Evolutionary conservation across 768 basidiomycete species (phyloP).

Genomic region (Mycena maculata): DNA sequence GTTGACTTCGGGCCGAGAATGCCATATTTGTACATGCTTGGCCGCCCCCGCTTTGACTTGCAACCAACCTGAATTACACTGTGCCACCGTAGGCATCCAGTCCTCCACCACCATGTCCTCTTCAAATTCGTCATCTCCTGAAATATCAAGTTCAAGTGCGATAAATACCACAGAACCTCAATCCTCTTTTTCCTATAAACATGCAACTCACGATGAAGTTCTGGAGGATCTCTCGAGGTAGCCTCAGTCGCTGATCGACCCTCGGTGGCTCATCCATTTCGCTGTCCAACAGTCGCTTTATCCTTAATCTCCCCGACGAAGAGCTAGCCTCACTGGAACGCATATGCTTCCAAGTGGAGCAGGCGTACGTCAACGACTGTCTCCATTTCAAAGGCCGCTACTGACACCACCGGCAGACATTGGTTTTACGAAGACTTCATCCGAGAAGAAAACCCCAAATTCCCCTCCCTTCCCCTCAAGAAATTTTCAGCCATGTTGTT

Average conservation of each 20-base stretch:
- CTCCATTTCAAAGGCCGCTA: slow-evolving; percentile 27
- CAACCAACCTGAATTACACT: slow-evolving; percentile 18
- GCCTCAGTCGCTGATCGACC: slow-evolving; percentile 20
- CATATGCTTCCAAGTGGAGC: slow-evolving; percentile 98
- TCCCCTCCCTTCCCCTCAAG: slow-evolving; percentile 90
- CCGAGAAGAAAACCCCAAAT: slow-evolving; percentile 87
- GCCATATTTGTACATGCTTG: slow-evolving; percentile 41
- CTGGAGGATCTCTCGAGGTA: slow-evolving; percentile 93
- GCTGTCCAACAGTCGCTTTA: slow-evolving; percentile 77
- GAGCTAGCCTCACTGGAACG: slow-evolving; percentile 93
- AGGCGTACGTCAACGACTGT: slow-evolving; percentile 86
- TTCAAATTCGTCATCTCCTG: slow-evolving; percentile 83
- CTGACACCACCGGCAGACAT: slow-evolving; percentile 66
- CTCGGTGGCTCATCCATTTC: slow-evolving; percentile 28
- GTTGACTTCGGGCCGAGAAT: slow-evolving; percentile 15
- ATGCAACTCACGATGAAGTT: slow-evolving; percentile 85
- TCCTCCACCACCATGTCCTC: slow-evolving; percentile 71
- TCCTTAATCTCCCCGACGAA: slow-evolving; percentile 94
- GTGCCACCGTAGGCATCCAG: slow-evolving; percentile 21
- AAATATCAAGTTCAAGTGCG: slow-evolving; percentile 67
- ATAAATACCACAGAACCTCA: slow-evolving; percentile 49
- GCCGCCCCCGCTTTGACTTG: slow-evolving; percentile 32
- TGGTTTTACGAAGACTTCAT: slow-evolving; percentile 99
- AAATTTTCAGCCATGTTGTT: slow-evolving; percentile 95
- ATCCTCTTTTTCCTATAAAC: slow-evolving; percentile 68